phyloP scores from a whole-genome alignment of 371 early-diverging fungal species.

The Actinomortierella wolfii region DNA sequence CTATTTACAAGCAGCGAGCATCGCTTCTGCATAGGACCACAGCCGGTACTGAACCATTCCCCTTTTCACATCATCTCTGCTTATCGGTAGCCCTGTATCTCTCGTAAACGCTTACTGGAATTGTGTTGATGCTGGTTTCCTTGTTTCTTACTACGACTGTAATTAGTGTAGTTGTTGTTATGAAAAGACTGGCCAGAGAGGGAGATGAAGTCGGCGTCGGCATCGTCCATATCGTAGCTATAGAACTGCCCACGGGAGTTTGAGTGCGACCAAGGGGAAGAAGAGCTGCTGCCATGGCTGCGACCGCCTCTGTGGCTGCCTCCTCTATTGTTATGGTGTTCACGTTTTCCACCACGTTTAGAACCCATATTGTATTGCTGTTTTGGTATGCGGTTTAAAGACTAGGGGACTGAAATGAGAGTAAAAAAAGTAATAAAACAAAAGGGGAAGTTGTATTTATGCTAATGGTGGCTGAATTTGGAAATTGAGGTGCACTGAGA shows the following conservation, averaged over 20 bases:
- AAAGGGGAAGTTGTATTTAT: no score
- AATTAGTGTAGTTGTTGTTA: neutral
- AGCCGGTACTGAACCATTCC: conserved; percentile 15
- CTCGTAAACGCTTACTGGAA: conserved; percentile 10
- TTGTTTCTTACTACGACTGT: neutral
- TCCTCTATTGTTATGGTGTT: conserved; percentile 17
- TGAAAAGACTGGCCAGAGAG: conserved; percentile 6
- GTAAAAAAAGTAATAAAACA: no score
- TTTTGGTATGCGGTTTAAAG: no score
- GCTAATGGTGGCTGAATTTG: no score
- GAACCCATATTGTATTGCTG: no score
- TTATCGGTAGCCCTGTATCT: no score
- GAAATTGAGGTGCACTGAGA: no score
- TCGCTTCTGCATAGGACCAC: conserved; percentile 12
- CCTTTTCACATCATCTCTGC: no score
- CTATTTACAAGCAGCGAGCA: no score
- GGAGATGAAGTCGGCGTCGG: conserved; percentile 29
- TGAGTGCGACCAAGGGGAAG: conserved; percentile 2
- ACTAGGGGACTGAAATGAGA: no score
- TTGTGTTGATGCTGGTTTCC: neutral
- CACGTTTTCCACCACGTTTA: conserved; percentile 21
- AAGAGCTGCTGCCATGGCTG: conserved; percentile 11
- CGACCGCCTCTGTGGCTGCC: conserved; percentile 10
- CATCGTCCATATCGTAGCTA: conserved; percentile 15
- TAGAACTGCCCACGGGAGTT: conserved; percentile 6